Conservation (phyloP, 345 rosid genomes). For the Eucalyptus sideroxylon region DNA sequence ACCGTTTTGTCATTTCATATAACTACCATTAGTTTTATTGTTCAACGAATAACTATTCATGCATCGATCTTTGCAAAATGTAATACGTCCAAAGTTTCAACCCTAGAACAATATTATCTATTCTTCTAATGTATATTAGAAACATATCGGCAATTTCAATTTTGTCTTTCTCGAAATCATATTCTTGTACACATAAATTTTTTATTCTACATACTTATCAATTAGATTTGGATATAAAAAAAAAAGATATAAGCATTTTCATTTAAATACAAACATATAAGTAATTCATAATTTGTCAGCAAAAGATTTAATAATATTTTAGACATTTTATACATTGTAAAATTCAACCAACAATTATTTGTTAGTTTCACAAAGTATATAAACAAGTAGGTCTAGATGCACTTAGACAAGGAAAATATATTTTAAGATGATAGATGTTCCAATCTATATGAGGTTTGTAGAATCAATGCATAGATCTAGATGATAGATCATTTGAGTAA, state of each 20-base stretch:
- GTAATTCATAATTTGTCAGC: not conserved
- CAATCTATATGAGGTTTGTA: not conserved
- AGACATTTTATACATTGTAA: not conserved
- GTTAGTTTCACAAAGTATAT: not conserved
- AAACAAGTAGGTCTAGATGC: not conserved
- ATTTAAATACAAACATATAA: not conserved
- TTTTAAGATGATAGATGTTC: not conserved
- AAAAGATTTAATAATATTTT: not conserved
- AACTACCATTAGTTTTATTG: not conserved
- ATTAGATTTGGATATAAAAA: not conserved
- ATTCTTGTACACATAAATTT: not conserved
- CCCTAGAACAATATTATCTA: not conserved
- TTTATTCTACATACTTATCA: not conserved
- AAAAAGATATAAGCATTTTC: not conserved
- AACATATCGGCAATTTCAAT: not conserved
- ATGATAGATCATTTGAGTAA: not conserved
- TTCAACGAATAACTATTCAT: not conserved
- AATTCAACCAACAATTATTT: not conserved
- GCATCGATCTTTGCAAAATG: not conserved
- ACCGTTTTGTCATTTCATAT: not conserved
- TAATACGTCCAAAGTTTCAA: not conserved
- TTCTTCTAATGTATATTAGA: not conserved
- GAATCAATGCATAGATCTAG: not conserved
- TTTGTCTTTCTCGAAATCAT: not conserved
- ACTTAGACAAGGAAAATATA: not conserved